A percentile compares a stretch with the other conserved stretches of the same genome.
phyloP scores from a whole-genome alignment of 805 yeast species.

The Lipomyces mesembrius region DNA sequence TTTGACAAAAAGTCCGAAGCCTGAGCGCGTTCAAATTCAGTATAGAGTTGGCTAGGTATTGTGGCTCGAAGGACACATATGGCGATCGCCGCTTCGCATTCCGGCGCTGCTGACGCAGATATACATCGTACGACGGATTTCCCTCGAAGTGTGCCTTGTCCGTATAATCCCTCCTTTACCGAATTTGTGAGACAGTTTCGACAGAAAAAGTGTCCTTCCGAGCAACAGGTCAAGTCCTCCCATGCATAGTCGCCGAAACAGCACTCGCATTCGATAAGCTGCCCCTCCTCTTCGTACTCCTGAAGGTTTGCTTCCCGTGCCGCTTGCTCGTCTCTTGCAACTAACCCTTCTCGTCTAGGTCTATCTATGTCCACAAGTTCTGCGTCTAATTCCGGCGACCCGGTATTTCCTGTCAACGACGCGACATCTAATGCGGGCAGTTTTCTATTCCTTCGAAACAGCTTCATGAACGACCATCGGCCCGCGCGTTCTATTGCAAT shows the following conservation, averaged over 20 bases:
- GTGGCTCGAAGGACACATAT: conserved; percentile 21
- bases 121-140: conserved; percentile 30
- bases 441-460: conserved; percentile 12
- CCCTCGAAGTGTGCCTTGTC: conserved; percentile 36
- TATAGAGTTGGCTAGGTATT: conserved; percentile 17
- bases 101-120: conserved; percentile 30
- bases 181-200: conserved; percentile 27
- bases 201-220: conserved; percentile 35
- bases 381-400: conserved; percentile 29
- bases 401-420: conserved; percentile 15
- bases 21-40: conserved; percentile 30
- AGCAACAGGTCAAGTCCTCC: conserved; percentile 37
- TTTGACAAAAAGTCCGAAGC: conserved; percentile 24
- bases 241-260: conserved; percentile 36
- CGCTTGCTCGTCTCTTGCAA: conserved; percentile 16
- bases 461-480: conserved; percentile 22
- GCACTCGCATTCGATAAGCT: conserved; percentile 36
- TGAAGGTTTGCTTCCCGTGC: conserved; percentile 28
- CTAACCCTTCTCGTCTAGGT: conserved; percentile 10
- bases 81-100: conserved; percentile 25
- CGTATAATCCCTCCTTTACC: conserved; percentile 33
- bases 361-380: conserved; percentile 20
- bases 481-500: conserved; percentile 21
- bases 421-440: conserved; percentile 12
- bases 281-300: conserved; percentile 27